Base-by-base conservation (phyloP, 2,329 filamentous ascomycete species). In the Cladosporium sp. region DNA sequence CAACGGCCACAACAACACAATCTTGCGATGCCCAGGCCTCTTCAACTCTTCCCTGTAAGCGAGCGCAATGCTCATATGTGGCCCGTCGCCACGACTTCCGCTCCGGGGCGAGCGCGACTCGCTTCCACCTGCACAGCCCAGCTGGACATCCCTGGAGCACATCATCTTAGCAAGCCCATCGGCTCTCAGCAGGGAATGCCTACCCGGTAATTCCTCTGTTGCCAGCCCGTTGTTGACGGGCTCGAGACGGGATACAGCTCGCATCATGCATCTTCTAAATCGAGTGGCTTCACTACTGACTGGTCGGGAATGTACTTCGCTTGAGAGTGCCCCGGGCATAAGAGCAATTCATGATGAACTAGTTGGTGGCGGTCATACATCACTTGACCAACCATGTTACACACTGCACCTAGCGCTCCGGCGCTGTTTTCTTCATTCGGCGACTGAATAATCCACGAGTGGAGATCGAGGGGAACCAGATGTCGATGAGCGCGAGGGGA, bases 121-220 rank as follows among this genome's bases (percentile, higher is more conserved):
- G 34, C 44, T 30, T 48, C 44, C 36, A 24, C 37, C 37, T 48
- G 37, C 15, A 24, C 19, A 32, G 24, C 44, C 37, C 36, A 18
- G 37, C 24, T 18, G 9, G 15, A 37, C 15, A 48, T 48, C 44
- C 44, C 37, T 48, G 44, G 37, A 40, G 44, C 44, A 48, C 44
- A 48, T 48, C 44, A 24, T 40, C 24, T 36, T 27, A 36, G 27
- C 36, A 36, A 40, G 38, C 44, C n/a, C 22, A 48, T 7, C 36
- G 27, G 36, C 44, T 34, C 36, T 36, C 44, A 48, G 22, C 44
- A 22, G 38, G 38, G 38, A 40, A 38, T 24, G 39, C 19, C 44
- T 24, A 48, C 44, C 44, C 36, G 37, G 44, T 30, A 34, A 19
- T 19, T 41, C 38, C 12, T n/a, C 32, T 13, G 12, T 15, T n/a